Evolutionary conservation across 1,284 basidiomycete genomes (phyloP), one percentile per base, ranked within the genome.

Genomic region (Wolfiporia cocos): DNA sequence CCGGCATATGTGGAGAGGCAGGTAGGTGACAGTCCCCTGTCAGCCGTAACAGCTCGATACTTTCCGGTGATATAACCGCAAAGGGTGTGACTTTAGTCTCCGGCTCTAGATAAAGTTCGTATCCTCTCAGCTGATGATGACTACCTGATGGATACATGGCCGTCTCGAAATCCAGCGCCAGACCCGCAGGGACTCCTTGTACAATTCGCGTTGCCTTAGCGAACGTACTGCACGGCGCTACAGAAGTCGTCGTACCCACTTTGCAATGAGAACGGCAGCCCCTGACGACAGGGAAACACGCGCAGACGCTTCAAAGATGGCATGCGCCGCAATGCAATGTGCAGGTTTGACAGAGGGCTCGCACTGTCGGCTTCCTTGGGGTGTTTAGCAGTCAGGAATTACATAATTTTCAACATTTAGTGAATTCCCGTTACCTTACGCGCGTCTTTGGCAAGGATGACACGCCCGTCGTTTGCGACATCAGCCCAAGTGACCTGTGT

Each of bases 391-490:
- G n/a, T n/a, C n/a, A n/a, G n/a, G n/a, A n/a, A n/a, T n/a, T n/a
- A n/a, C n/a, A n/a, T n/a, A n/a, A n/a, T n/a, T n/a, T n/a, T n/a
- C n/a, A n/a, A n/a, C n/a, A n/a, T n/a, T n/a, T n/a, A n/a, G n/a
- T n/a, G n/a, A n/a, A n/a, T n/a, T n/a, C n/a, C n/a, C n/a, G n/a
- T n/a, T n/a, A n/a, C 38, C 39, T 40, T 26, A 18, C 35, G 37
- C 26, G 15, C 40, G 41, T 41, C 51, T 44, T 17, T 5, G 17
- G 40, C 28, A 19, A 44, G 24, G 38, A 66, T 49, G 36, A 66
- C 47, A 41, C 65, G 64, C 33, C 63, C 60, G 45, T 71, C 68
- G 44, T 68, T 70, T 33, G 64, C 66, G 35, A 68, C 65, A 50
- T 71, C 69, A 18, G 61, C 61, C 50, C 55, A 63, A 6, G 50